A percentile compares a stretch with the other conserved stretches of the same genome.
phyloP scores from a whole-genome alignment of 192 early-diverging fungal species.

The Entomortierella parvispora region DNA sequence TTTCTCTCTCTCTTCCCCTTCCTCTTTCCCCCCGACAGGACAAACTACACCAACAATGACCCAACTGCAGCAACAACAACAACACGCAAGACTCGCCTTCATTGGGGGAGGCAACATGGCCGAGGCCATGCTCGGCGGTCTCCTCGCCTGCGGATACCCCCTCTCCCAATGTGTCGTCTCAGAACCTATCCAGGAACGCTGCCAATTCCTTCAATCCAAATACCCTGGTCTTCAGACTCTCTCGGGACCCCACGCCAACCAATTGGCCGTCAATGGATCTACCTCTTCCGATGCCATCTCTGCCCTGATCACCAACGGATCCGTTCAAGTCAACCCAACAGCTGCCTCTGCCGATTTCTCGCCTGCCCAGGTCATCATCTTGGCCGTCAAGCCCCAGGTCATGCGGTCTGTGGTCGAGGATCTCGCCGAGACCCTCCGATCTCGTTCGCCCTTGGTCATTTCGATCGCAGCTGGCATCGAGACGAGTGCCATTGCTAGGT shows the following conservation, averaged over 20 bases:
- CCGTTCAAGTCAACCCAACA: conserved; percentile 40
- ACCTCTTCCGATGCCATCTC: conserved; percentile 55
- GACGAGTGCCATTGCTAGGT: conserved; percentile 76
- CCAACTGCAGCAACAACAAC: conserved; percentile 21
- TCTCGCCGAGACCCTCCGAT: conserved; percentile 59
- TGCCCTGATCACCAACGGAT: conserved; percentile 61
- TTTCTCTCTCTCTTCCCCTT: no score
- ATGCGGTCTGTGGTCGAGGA: conserved; percentile 76
- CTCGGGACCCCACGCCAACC: conserved; percentile 32
- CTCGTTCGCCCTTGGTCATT: conserved; percentile 75
- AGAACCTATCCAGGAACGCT: conserved; percentile 78
- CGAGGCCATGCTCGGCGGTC: conserved; percentile 91
- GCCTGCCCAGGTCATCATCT: conserved; percentile 78
- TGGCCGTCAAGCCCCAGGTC: conserved; percentile 95
- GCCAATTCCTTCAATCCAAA: conserved; percentile 69
- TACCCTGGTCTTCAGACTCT: conserved; percentile 67
- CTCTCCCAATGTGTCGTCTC: conserved; percentile 77
- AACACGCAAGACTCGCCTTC: conserved; percentile 64
- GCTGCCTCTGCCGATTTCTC: conserved; percentile 21
- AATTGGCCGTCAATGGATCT: conserved; percentile 38
- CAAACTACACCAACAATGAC: conserved; percentile 17
- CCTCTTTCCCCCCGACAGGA: no score
- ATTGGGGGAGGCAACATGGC: conserved; percentile 98
- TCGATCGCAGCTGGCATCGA: conserved; percentile 94
- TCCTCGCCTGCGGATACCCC: conserved; percentile 82